Conservation (phyloP, 2,329 filamentous ascomycete species). For the Mariannaea sp. region DNA sequence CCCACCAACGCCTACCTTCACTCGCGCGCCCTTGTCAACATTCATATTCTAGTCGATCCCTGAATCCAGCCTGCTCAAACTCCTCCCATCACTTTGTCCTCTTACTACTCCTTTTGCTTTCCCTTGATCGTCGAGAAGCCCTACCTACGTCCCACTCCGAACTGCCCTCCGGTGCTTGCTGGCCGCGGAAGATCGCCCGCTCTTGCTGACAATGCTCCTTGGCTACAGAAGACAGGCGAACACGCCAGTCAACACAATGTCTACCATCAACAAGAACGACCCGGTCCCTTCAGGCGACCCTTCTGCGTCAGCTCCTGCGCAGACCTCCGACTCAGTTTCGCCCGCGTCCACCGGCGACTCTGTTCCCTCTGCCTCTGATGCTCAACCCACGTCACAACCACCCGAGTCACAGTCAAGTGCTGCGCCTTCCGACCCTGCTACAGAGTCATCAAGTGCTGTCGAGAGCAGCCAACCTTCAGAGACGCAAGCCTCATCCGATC, state of each 20-base stretch:
- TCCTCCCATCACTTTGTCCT: not conserved
- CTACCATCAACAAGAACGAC: conserved; percentile 36
- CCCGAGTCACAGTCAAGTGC: not conserved
- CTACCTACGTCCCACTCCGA: not conserved
- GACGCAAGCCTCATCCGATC: conserved; percentile 8
- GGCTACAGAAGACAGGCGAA: conserved; percentile 37
- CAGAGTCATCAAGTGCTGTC: not conserved
- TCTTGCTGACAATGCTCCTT: conserved; percentile 43
- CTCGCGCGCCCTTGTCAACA: conserved; percentile 14
- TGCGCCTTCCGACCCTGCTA: not conserved
- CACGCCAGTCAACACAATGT: conserved; percentile 42
- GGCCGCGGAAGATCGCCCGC: conserved; percentile 15
- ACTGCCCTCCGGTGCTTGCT: conserved; percentile 10
- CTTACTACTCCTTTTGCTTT: too few species aligned
- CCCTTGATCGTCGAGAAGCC: not conserved
- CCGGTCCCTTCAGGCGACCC: conserved; percentile 29
- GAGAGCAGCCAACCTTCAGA: conserved; percentile 3
- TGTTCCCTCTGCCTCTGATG: not conserved
- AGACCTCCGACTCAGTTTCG: not conserved
- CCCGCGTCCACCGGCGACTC: conserved; percentile 3
- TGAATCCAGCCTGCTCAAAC: conserved; percentile 9
- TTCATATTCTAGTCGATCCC: conserved; percentile 14
- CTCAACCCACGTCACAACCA: not conserved
- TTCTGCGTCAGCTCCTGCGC: conserved; percentile 20
- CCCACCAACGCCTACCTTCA: not conserved